phyloP scores from a whole-genome alignment of 257 asterid genomes.

The Jaltomata sinuosa region DNA sequence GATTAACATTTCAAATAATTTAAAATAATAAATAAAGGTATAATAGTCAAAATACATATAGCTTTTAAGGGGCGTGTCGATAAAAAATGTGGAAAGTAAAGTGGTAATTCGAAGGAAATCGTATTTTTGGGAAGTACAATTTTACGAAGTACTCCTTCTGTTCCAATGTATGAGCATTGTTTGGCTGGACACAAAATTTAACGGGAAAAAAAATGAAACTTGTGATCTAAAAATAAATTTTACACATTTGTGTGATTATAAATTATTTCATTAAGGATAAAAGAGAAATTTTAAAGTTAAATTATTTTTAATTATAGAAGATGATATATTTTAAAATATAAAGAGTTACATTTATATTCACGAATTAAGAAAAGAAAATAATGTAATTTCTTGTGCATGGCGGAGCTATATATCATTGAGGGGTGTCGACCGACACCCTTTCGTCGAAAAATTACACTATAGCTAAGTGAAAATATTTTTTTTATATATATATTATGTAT shows the following conservation, averaged over 20 bases:
- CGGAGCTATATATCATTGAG: too few species aligned
- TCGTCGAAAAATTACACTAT: too few species aligned
- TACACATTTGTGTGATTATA: neutral
- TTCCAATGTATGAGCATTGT: rapidly evolving
- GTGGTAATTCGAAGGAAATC: too few species aligned
- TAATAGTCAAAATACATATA: too few species aligned
- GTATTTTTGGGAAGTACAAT: neutral
- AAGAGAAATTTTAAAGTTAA: neutral
- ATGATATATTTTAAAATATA: neutral
- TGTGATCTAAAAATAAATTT: neutral
- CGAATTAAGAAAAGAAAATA: neutral
- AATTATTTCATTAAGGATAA: neutral
- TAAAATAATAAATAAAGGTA: too few species aligned
- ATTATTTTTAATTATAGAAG: neutral
- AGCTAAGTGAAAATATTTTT: too few species aligned
- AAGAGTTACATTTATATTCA: neutral
- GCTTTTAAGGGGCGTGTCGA: too few species aligned
- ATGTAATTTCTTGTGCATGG: neutral
- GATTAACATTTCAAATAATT: too few species aligned
- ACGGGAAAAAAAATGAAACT: too few species aligned
- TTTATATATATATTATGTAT: too few species aligned
- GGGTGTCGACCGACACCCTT: too few species aligned
- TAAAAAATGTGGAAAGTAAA: too few species aligned
- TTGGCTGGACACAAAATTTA: neutral
- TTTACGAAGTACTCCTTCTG: neutral